Evolutionary conservation across 768 basidiomycete species (phyloP).

Genomic region (Xerocomellus amylosporus): DNA sequence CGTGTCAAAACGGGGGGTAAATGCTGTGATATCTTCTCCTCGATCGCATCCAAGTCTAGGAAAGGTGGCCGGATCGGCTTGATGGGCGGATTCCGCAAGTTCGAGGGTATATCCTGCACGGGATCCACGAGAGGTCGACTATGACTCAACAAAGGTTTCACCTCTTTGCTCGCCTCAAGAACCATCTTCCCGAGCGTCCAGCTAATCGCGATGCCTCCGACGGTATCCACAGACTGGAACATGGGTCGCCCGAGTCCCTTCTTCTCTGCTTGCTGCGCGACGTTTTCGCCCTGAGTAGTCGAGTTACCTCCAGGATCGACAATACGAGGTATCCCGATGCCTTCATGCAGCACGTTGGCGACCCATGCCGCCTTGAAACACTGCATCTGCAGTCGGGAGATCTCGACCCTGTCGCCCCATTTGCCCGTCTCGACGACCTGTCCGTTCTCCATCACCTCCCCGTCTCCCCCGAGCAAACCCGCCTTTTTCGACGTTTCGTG

Average conservation of each 20-base stretch:
- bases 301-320: constrained; percentile 81
- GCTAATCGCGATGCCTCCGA: constrained; percentile 89
- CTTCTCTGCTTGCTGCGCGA: constrained; percentile 68
- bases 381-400: constrained; percentile 89
- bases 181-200: constrained; percentile 99
- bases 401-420: constrained; percentile 75
- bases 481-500: constrained; percentile 55
- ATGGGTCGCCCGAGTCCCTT: constrained; percentile 80
- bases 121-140: constrained; percentile 68
- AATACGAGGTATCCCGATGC: constrained; percentile 90
- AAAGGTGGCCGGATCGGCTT: constrained; percentile 65
- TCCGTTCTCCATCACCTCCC: constrained; percentile 60
- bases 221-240: constrained; percentile 94
- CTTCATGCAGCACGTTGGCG: constrained; percentile 92
- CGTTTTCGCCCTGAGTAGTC: constrained; percentile 66
- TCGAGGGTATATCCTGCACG: constrained; percentile 59
- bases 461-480: constrained; percentile 55
- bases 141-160: constrained; percentile 47
- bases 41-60: constrained; percentile 55
- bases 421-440: constrained; percentile 59
- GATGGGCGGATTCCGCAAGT: constrained; percentile 47
- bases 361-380: constrained; percentile 99
- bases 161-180: constrained; percentile 89
- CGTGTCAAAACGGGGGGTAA: constrained; percentile 62
- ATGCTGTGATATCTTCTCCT: constrained; percentile 63